A percentile compares a stretch with the other conserved stretches of the same genome.
phyloP scores from a whole-genome alignment of 2,329 filamentous ascomycete genomes.

The Teratosphaeria destructans region DNA sequence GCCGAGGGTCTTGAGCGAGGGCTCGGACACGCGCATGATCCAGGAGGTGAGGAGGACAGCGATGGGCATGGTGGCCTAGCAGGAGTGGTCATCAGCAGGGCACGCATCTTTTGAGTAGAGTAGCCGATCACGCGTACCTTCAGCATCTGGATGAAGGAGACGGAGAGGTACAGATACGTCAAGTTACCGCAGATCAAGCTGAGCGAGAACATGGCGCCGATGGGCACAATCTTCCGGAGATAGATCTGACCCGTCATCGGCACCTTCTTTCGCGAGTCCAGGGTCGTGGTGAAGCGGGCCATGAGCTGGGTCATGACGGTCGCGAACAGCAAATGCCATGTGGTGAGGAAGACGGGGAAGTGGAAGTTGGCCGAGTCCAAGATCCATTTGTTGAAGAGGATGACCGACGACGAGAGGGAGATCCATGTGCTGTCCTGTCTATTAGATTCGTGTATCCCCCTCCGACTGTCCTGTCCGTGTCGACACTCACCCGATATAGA shows the following conservation, averaged over 20 bases:
- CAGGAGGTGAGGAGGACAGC: slow-evolving; percentile 85
- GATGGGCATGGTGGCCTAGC: slow-evolving; percentile 81
- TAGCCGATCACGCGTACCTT: slow-evolving; percentile 49
- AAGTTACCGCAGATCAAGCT: slow-evolving; percentile 94
- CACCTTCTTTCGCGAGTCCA: slow-evolving; percentile 89
- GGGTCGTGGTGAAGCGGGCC: slow-evolving; percentile 75
- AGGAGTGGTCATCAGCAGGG: slow-evolving; percentile 1
- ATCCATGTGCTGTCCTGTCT: slow-evolving; percentile 66
- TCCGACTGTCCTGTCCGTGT: not conserved
- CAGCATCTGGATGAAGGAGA: slow-evolving; percentile 98
- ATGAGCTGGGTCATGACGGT: slow-evolving; percentile 90
- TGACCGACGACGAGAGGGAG: slow-evolving; percentile 80
- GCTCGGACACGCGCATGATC: slow-evolving; percentile 72
- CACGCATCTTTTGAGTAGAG: slow-evolving; percentile 4
- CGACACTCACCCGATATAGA: slow-evolving; percentile 61
- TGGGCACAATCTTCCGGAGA: slow-evolving; percentile 84
- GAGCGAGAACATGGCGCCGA: slow-evolving; percentile 90
- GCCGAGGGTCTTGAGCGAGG: slow-evolving; percentile 75
- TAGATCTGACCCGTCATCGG: slow-evolving; percentile 96
- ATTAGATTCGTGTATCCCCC: not conserved
- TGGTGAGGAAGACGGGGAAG: slow-evolving; percentile 70
- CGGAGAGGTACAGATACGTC: slow-evolving; percentile 88
- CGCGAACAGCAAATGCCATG: slow-evolving; percentile 90
- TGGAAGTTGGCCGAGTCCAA: slow-evolving; percentile 73
- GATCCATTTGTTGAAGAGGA: slow-evolving; percentile 99